These are phyloP conservation scores for Naganishia sp. DNA, from an alignment of 1,284 basidiomycete species.

Conservation along the genomic window DNA sequence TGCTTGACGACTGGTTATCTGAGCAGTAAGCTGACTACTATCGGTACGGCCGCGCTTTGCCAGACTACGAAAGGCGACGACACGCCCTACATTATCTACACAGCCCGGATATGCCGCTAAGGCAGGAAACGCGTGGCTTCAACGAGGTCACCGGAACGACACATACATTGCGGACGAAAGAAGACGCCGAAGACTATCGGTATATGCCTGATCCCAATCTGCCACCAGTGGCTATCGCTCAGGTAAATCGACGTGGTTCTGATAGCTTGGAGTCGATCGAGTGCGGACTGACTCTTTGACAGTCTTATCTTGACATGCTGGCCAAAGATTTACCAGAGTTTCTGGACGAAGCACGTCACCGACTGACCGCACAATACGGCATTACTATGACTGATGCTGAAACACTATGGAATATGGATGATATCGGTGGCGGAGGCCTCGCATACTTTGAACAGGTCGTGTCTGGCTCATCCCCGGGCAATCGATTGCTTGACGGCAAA, in stretches of 20 bases:
- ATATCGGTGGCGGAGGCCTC: constrained; percentile 59
- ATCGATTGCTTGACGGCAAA: constrained; percentile 55
- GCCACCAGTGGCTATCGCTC: constrained; percentile 69
- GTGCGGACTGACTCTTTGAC: constrained; percentile 11
- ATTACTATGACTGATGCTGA: constrained; percentile 71
- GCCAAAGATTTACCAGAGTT: constrained; percentile 71
- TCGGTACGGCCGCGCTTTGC: constrained; percentile 51
- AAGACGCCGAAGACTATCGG: constrained; percentile 91
- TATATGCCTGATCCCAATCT: constrained; percentile 99
- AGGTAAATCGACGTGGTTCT: constrained; percentile 38
- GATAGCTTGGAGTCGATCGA: neutral
- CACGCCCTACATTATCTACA: constrained; percentile 48
- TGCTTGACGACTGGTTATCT: neutral
- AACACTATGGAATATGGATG: constrained; percentile 72
- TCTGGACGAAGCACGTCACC: constrained; percentile 65
- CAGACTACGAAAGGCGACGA: constrained; percentile 55
- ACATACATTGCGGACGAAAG: constrained; percentile 80
- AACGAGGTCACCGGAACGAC: constrained; percentile 81
- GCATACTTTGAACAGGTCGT: constrained; percentile 74
- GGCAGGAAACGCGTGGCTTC: constrained; percentile 89
- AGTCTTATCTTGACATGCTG: constrained; percentile 66
- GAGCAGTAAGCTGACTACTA: neutral
- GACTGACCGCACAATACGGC: constrained; percentile 62
- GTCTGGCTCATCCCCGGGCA: constrained; percentile 31
- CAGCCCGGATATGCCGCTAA: constrained; percentile 37